Percentiles rank a stretch among this genome's conserved stretches.
Conservation (phyloP, 257 asterid species). For the Solanum ossicruentum region DNA sequence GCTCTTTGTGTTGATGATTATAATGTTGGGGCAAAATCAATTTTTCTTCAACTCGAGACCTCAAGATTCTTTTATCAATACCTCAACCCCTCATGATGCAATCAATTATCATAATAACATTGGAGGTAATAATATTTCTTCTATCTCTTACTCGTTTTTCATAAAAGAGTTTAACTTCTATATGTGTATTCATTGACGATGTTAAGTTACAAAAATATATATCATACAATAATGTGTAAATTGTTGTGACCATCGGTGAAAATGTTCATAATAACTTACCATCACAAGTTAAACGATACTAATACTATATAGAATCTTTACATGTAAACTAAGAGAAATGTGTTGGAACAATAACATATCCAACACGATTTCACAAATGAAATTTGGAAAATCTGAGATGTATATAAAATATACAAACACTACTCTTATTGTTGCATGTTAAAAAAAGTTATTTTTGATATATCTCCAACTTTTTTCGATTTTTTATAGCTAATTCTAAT, state of each 20-base stretch:
- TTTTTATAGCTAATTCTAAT: not conserved
- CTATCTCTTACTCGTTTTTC: not conserved
- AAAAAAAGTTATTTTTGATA: not conserved
- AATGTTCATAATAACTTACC: not conserved
- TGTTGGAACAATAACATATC: not conserved
- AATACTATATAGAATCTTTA: too few species aligned
- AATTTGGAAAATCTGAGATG: too few species aligned
- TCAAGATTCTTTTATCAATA: not conserved
- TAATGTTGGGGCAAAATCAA: not conserved
- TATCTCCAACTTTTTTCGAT: not conserved
- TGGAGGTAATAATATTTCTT: not conserved
- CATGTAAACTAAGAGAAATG: not conserved
- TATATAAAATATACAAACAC: not conserved
- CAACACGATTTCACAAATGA: not conserved
- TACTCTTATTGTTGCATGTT: not conserved
- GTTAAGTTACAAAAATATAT: not conserved
- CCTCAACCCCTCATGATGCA: not conserved
- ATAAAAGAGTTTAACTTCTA: not conserved
- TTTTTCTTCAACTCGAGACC: not conserved
- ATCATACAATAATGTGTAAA: not conserved
- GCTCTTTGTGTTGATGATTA: not conserved
- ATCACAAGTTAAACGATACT: not conserved
- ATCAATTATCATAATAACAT: not conserved
- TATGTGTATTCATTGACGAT: not conserved
- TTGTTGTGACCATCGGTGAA: not conserved